Evolutionary conservation across 108 stramenopile species (phyloP).

Genomic region (Skeletonema grethae): DNA sequence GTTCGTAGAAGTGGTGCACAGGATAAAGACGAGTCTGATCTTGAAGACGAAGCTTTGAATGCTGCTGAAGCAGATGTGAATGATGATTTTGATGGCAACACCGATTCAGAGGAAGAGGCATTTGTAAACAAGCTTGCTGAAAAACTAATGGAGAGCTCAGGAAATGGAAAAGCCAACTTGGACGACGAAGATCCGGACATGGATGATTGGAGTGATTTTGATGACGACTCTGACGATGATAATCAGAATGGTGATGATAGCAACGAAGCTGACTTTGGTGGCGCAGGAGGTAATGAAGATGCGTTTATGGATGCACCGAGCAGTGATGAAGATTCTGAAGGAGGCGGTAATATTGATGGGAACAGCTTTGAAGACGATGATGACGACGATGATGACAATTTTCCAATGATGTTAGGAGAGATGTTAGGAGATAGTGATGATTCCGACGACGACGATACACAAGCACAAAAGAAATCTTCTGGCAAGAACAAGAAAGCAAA

Average conservation of each 20-base stretch:
- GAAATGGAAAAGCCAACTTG: slow-evolving; percentile 68
- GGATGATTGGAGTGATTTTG: slow-evolving; percentile 87
- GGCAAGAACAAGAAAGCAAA: slow-evolving; percentile 24
- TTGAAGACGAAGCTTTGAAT: slow-evolving; percentile 58
- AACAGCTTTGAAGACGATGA: slow-evolving; percentile 44
- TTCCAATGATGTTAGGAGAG: slow-evolving; percentile 25
- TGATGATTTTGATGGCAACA: slow-evolving; percentile 64
- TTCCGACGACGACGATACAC: slow-evolving; percentile 18
- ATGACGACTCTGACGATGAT: slow-evolving; percentile 58
- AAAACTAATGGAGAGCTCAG: slow-evolving; percentile 80
- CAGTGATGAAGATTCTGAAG: slow-evolving; percentile 55
- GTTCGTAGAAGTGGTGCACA: slow-evolving; percentile 48
- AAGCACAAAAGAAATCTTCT: slow-evolving; percentile 17
- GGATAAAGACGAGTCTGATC: slow-evolving; percentile 51
- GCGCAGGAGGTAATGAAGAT: slow-evolving; percentile 46
- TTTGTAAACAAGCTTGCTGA: slow-evolving; percentile 91
- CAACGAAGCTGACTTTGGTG: slow-evolving; percentile 33
- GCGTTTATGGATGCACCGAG: slow-evolving; percentile 61
- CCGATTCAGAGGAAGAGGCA: slow-evolving; percentile 84
- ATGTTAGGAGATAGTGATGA: slow-evolving; percentile 28
- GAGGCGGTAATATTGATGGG: slow-evolving; percentile 16
- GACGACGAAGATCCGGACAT: slow-evolving; percentile 95
- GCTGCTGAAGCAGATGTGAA: slow-evolving; percentile 54
- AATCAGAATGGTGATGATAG: slow-evolving; percentile 41
- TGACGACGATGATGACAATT: slow-evolving; percentile 41